A percentile compares a stretch with the other conserved stretches of the same genome.
Evolutionary conservation across 192 early-diverging fungal genomes (phyloP).

Genomic region (Backusella luteola): DNA sequence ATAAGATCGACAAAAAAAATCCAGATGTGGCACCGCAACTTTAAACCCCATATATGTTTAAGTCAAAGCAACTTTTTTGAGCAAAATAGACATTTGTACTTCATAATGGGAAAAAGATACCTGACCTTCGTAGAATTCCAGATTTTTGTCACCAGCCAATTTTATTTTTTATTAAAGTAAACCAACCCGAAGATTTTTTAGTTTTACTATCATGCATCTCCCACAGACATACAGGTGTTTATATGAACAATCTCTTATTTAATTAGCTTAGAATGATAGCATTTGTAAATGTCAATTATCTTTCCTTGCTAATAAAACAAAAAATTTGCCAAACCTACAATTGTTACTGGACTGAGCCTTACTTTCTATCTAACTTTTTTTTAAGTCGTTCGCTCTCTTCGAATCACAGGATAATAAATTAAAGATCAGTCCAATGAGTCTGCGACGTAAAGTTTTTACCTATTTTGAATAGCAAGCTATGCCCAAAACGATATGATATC

Average conservation of each 20-base stretch:
- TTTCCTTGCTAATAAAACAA: not conserved
- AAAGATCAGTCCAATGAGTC: not conserved
- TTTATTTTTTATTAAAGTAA: not conserved
- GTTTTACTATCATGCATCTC: not conserved
- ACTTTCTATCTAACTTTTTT: not conserved
- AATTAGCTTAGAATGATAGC: not conserved
- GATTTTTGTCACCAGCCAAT: not conserved
- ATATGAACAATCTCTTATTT: not conserved
- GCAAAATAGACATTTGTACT: not conserved
- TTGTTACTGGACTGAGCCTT: not conserved
- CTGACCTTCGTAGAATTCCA: not conserved
- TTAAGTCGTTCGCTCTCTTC: too few species aligned
- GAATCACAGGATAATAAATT: not conserved
- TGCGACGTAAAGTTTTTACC: not conserved
- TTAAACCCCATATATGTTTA: not conserved
- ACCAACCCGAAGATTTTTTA: not conserved
- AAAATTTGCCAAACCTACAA: not conserved
- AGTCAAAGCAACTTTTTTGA: not conserved
- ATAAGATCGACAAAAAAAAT: conserved; percentile 2
- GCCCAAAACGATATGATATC: not conserved
- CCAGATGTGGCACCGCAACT: not conserved
- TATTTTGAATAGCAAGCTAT: not conserved
- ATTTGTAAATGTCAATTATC: not conserved
- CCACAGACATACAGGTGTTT: not conserved
- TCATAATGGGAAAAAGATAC: not conserved